These are phyloP conservation scores for Bocquillonia castaneifolia DNA, from an alignment of 441 rosid species.

Conservation along the genomic window DNA sequence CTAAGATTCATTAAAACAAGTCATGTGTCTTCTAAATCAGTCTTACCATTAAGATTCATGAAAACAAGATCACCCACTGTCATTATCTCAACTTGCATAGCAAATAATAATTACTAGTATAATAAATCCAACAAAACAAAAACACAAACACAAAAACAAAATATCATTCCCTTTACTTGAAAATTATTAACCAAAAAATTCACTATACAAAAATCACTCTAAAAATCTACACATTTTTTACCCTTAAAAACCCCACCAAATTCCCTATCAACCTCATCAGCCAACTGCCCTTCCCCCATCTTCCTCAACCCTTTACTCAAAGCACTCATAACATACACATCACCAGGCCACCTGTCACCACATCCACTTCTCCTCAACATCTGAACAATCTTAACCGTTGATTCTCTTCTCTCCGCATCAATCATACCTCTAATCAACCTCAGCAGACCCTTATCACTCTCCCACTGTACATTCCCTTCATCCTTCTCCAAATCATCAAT, in stretches of 20 bases:
- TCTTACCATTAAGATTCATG: too few relatives aligned
- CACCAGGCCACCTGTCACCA: constrained; percentile 53
- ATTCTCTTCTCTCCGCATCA: constrained; percentile 54
- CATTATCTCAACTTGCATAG: too few relatives aligned
- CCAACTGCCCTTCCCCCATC: constrained; percentile 56
- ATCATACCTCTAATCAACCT: constrained; percentile 54
- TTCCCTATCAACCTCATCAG: constrained; percentile 45
- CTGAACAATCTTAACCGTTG: constrained; percentile 56
- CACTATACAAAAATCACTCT: too few relatives aligned
- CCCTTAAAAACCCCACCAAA: constrained; percentile 26
- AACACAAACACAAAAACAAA: too few relatives aligned
- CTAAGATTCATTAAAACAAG: too few relatives aligned
- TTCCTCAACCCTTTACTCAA: constrained; percentile 56
- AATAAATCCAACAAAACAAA: too few relatives aligned
- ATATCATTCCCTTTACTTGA: too few relatives aligned
- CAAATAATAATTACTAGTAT: too few relatives aligned
- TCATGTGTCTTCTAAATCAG: too few relatives aligned
- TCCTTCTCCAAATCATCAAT: constrained; percentile 37
- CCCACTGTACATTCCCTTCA: constrained; percentile 30
- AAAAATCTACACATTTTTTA: too few relatives aligned
- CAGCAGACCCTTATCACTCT: constrained; percentile 41
- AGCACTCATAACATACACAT: constrained; percentile 49
- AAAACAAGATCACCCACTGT: too few relatives aligned
- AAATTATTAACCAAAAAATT: too few relatives aligned
- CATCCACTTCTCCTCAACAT: constrained; percentile 65